Conservation (phyloP, 2,329 filamentous ascomycete species). For the Microsporum canis region DNA sequence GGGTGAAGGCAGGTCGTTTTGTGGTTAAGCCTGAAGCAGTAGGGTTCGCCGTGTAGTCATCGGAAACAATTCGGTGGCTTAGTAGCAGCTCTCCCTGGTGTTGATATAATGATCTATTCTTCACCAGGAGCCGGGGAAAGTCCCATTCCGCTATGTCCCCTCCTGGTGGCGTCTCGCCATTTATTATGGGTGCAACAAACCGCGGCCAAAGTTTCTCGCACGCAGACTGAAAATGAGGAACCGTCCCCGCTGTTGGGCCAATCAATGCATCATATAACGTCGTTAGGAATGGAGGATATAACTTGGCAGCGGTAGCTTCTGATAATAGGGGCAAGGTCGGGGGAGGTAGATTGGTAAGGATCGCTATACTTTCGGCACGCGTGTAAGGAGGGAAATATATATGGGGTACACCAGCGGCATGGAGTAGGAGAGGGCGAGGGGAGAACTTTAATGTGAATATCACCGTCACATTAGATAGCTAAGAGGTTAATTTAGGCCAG, state of each 20-base stretch:
- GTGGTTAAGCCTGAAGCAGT: slow-evolving; percentile 9
- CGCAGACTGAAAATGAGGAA: slow-evolving; percentile 59
- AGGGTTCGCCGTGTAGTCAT: slow-evolving; percentile 17
- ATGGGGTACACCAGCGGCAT: slow-evolving; percentile 59
- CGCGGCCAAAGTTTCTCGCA: slow-evolving; percentile 70
- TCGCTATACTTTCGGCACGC: slow-evolving; percentile 65
- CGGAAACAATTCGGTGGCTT: slow-evolving; percentile 31
- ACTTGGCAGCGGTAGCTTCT: slow-evolving; percentile 20
- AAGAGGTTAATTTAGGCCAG: background rate
- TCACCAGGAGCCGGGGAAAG: slow-evolving; percentile 69
- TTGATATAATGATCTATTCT: slow-evolving; percentile 36
- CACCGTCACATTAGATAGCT: slow-evolving; percentile 70
- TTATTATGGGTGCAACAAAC: slow-evolving; percentile 67
- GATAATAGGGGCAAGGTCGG: slow-evolving; percentile 26
- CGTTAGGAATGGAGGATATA: slow-evolving; percentile 59
- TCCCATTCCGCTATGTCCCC: slow-evolving; percentile 55
- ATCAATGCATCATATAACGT: slow-evolving; percentile 81
- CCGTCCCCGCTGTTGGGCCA: slow-evolving; percentile 66
- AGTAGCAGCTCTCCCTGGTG: slow-evolving; percentile 36
- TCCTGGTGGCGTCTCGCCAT: slow-evolving; percentile 45
- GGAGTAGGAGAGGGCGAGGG: slow-evolving; percentile 58
- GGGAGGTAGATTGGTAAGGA: slow-evolving; percentile 51
- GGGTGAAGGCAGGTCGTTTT: slow-evolving; percentile 19
- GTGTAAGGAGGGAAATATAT: slow-evolving; percentile 77
- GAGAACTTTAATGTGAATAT: slow-evolving; percentile 62